These are phyloP conservation scores for Neohortaea acidophila DNA, from an alignment of 495 filamentous ascomycete genomes.

Conservation along the genomic window DNA sequence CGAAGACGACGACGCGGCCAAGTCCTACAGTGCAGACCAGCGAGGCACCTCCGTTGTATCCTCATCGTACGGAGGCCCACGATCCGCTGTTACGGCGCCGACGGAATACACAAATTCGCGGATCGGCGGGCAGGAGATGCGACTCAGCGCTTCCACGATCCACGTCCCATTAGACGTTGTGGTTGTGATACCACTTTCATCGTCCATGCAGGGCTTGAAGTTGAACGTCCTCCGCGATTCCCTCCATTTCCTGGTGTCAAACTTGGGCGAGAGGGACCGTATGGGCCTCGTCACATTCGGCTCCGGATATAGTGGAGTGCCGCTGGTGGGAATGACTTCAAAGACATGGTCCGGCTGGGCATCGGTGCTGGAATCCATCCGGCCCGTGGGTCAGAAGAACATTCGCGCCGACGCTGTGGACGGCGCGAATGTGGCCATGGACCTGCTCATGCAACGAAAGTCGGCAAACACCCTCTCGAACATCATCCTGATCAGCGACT, in stretches of 20 bases:
- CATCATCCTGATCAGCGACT: slow-evolving; percentile 95
- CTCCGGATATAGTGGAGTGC: slow-evolving; percentile 82
- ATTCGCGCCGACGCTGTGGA: slow-evolving; percentile 94
- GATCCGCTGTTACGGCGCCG: slow-evolving; percentile 56
- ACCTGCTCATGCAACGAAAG: slow-evolving; percentile 94
- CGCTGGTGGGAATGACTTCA: slow-evolving; percentile 92
- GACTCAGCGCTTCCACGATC: slow-evolving; percentile 41
- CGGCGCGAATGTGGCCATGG: slow-evolving; percentile 97
- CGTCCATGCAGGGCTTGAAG: slow-evolving; percentile 97
- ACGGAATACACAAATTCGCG: slow-evolving; percentile 64
- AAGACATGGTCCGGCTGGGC: slow-evolving; percentile 88
- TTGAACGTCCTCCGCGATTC: slow-evolving; percentile 91
- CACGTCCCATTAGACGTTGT: slow-evolving; percentile 94
- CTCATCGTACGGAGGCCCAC: slow-evolving; percentile 68
- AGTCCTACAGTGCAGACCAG: slow-evolving; percentile 38
- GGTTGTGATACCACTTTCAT: slow-evolving; percentile 91
- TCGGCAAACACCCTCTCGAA: slow-evolving; percentile 91
- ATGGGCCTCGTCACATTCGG: slow-evolving; percentile 98
- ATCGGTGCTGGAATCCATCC: slow-evolving; percentile 73
- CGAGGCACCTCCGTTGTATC: slow-evolving; percentile 79
- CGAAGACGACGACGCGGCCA: slow-evolving; percentile 72
- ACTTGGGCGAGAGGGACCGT: slow-evolving; percentile 82
- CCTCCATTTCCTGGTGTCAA: slow-evolving; percentile 80
- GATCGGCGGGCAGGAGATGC: slow-evolving; percentile 30
- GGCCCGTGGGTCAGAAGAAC: slow-evolving; percentile 91